Conservation (phyloP, 768 basidiomycete species). For the Macrolepiota fuliginosa region DNA sequence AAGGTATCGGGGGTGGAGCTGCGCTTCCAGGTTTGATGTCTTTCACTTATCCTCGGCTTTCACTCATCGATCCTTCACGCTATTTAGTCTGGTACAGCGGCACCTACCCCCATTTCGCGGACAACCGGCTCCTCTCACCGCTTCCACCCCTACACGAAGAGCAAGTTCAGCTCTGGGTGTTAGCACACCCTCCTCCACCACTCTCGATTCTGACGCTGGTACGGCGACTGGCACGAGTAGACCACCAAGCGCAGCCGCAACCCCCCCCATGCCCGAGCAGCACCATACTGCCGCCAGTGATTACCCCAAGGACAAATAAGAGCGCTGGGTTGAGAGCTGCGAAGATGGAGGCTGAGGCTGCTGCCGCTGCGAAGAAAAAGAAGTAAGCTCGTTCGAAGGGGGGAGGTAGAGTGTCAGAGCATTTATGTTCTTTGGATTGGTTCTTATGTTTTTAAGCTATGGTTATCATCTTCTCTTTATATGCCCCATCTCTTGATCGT, state of each 20-base stretch:
- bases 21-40: conserved; percentile 60
- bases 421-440: no score
- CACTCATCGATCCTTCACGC: neutral
- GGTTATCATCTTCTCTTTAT: neutral
- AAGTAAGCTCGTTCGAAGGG: conserved; percentile 20
- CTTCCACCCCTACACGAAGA: conserved; percentile 13
- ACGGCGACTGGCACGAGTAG: conserved; percentile 1
- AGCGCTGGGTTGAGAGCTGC: conserved; percentile 70
- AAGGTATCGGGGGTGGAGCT: conserved; percentile 51
- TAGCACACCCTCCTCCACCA: no score
- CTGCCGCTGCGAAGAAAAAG: no score
- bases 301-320: conserved; percentile 69
- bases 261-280: conserved; percentile 56
- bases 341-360: conserved; percentile 60
- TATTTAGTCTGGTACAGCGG: conserved; percentile 43
- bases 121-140: no score
- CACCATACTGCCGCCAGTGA: conserved; percentile 51
- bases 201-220: neutral
- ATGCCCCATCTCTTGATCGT: no score
- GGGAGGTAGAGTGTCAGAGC: neutral
- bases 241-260: conserved; percentile 20
- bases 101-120: conserved; percentile 40
- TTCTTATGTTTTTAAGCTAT: neutral
- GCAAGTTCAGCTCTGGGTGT: conserved; percentile 3
- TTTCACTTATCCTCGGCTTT: neutral